phyloP scores from a whole-genome alignment of 1,284 basidiomycete species.

The Cryptococcus neoformans region DNA sequence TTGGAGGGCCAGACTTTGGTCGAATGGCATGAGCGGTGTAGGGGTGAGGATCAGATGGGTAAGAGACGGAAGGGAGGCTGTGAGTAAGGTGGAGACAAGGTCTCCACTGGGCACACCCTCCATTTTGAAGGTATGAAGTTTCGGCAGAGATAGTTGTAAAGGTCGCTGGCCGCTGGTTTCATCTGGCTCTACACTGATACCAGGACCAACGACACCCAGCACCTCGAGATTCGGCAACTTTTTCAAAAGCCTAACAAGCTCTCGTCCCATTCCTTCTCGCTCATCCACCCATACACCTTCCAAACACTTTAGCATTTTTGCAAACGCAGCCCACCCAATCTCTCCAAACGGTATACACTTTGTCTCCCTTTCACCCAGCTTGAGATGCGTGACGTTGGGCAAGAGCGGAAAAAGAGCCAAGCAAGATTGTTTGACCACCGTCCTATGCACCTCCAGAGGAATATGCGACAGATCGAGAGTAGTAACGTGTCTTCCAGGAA shows the following conservation, averaged over 20 bases:
- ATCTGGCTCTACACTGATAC: constrained; percentile 10
- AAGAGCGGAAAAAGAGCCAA: constrained; percentile 10
- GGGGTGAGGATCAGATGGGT: constrained; percentile 69
- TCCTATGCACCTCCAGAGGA: constrained; percentile 53
- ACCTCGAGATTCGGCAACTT: constrained; percentile 56
- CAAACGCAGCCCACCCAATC: constrained; percentile 51
- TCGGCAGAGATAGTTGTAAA: constrained; percentile 47
- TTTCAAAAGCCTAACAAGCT: constrained; percentile 55
- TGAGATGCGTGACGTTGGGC: constrained; percentile 45
- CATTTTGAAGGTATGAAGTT: constrained; percentile 62
- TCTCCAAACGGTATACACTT: constrained; percentile 50
- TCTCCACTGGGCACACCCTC: constrained; percentile 65
- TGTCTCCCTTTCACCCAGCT: constrained; percentile 57
- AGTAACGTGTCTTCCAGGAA: constrained; percentile 78
- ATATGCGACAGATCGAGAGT: constrained; percentile 64
- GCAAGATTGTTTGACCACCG: constrained; percentile 49
- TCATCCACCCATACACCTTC: constrained; percentile 59
- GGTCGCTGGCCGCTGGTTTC: constrained; percentile 10
- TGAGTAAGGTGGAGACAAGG: constrained; percentile 60
- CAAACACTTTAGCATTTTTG: constrained; percentile 54
- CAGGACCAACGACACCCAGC: constrained; percentile 10
- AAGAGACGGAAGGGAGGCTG: constrained; percentile 62
- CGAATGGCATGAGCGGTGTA: constrained; percentile 45
- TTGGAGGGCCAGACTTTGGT: constrained; percentile 61
- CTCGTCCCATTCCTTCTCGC: constrained; percentile 31